Evolutionary conservation across 495 filamentous ascomycete genomes (phyloP).

Genomic region (Penicillium malachiteum): DNA sequence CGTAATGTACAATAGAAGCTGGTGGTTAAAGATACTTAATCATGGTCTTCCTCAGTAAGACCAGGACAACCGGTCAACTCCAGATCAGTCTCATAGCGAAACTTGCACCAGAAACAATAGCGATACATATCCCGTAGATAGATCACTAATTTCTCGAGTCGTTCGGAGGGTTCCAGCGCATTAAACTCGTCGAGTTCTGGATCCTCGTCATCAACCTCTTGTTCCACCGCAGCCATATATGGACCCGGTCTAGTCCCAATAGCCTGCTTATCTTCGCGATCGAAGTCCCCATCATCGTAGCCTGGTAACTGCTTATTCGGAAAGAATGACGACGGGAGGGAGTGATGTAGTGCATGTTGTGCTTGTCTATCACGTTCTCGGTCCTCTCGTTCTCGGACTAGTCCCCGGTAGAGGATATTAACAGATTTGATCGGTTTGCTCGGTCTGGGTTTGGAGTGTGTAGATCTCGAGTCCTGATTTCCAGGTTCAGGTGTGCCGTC

Average conservation of each 20-base stretch:
- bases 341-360: conserved; percentile 68
- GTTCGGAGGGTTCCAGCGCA: conserved; percentile 60
- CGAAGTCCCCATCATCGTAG: conserved; percentile 53
- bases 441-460: conserved; percentile 10
- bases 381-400: conserved; percentile 66
- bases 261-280: conserved; percentile 55
- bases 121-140: conserved; percentile 67
- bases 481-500: conserved; percentile 9
- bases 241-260: conserved; percentile 44
- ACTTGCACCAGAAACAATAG: conserved; percentile 99
- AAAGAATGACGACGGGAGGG: conserved; percentile 49
- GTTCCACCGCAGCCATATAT: conserved; percentile 46
- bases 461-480: conserved; percentile 12
- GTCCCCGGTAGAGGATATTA: conserved; percentile 75
- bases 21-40: conserved; percentile 39
- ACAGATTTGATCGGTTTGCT: conserved; percentile 53
- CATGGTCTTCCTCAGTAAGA: conserved; percentile 87
- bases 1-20: too few species aligned
- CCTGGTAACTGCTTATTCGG: conserved; percentile 48
- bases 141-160: conserved; percentile 59
- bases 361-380: conserved; percentile 67
- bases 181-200: conserved; percentile 83
- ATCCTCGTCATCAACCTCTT: conserved; percentile 82
- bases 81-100: conserved; percentile 59
- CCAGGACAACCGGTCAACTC: conserved; percentile 90